These are phyloP conservation scores for Inonotus hispidus DNA, from an alignment of 1,284 basidiomycete species.

Conservation along the genomic window DNA sequence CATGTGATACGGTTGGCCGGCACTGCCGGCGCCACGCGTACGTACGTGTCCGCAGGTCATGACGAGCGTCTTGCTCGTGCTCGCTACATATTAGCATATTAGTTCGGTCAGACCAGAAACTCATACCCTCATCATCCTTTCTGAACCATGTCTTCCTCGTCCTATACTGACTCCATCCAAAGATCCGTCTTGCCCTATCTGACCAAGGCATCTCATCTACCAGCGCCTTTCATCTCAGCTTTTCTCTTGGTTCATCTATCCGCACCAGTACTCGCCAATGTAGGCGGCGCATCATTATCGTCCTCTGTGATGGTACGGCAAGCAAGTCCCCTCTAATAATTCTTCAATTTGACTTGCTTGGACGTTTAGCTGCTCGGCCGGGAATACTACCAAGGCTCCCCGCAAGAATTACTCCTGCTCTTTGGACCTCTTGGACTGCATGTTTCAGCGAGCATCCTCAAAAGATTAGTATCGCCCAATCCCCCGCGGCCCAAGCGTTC, in stretches of 20 bases:
- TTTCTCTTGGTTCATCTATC: slow-evolving; percentile 64
- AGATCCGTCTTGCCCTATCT: slow-evolving; percentile 26
- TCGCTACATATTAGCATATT: too few species aligned
- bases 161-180: background rate
- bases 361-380: slow-evolving; percentile 56
- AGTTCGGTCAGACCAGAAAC: too few species aligned
- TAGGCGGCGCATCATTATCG: slow-evolving; percentile 60
- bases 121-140: slow-evolving; percentile 56
- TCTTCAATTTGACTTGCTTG: background rate
- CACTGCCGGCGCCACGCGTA: too few species aligned
- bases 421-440: slow-evolving; percentile 56
- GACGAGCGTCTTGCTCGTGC: too few species aligned
- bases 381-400: slow-evolving; percentile 70
- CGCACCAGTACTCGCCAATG: slow-evolving; percentile 58
- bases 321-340: background rate
- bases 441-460: slow-evolving; percentile 46
- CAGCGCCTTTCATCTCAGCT: slow-evolving; percentile 57
- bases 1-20: too few species aligned
- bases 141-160: background rate
- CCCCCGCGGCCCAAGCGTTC: slow-evolving; percentile 29
- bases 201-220: slow-evolving; percentile 45
- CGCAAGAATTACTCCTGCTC: slow-evolving; percentile 60
- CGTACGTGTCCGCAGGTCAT: too few species aligned
- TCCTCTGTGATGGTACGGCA: slow-evolving; percentile 62
- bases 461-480: slow-evolving; percentile 41